Conservation (phyloP, 2,329 filamentous ascomycete genomes). For the Magnaporthiopsis rhizophila region DNA sequence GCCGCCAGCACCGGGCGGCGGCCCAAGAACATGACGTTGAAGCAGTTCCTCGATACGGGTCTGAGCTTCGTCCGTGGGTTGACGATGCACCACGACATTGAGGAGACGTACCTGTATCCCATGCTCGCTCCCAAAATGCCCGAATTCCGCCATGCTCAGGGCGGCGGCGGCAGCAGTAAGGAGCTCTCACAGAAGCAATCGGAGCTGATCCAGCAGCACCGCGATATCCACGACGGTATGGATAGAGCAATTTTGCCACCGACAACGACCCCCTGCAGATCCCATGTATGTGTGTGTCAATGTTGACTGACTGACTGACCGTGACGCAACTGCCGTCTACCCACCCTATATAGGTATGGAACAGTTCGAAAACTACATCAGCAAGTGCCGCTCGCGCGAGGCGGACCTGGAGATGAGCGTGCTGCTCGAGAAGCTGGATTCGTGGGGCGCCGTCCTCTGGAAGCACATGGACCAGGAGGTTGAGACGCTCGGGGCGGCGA, state of each 20-base stretch:
- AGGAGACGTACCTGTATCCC: constrained; percentile 77
- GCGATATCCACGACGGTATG: constrained; percentile 60
- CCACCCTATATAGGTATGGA: constrained; percentile 42
- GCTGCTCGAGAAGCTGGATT: constrained; percentile 65
- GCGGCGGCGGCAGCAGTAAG: constrained; percentile 13
- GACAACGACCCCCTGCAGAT: no score
- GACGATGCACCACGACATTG: constrained; percentile 72
- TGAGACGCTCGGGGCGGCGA: constrained; percentile 67
- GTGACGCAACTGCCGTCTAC: no score
- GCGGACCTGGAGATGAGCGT: constrained; percentile 46
- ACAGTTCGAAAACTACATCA: constrained; percentile 56
- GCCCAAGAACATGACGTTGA: constrained; percentile 55
- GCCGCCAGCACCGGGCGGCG: constrained; percentile 54
- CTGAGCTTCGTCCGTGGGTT: constrained; percentile 65
- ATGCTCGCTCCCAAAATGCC: constrained; percentile 70
- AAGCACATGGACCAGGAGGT: constrained; percentile 81
- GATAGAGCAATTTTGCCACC: no score
- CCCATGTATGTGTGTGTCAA: no score
- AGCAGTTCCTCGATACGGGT: constrained; percentile 59
- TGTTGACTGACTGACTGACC: no score
- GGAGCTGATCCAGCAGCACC: constrained; percentile 66
- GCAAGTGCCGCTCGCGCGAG: constrained; percentile 54
- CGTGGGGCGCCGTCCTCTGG: constrained; percentile 73
- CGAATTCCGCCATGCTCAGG: constrained; percentile 49
- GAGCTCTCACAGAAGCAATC: constrained; percentile 30